Evolutionary conservation across 2,329 filamentous ascomycete genomes (phyloP).

Genomic region (Septoria linicola): DNA sequence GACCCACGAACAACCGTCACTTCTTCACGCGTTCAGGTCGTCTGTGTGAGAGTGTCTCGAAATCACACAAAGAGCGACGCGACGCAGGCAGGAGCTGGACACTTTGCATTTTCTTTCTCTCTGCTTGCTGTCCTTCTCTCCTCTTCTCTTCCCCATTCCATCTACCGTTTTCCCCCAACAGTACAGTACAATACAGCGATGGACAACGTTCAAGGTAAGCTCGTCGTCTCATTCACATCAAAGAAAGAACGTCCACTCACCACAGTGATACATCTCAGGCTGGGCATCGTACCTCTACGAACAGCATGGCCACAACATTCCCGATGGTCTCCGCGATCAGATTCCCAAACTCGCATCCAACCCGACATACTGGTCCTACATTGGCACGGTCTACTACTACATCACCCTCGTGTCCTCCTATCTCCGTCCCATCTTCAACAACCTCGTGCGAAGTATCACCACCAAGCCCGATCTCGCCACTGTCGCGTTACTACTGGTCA

Average conservation of each 20-base stretch:
- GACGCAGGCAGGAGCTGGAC: no score
- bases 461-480: slow-evolving; percentile 50
- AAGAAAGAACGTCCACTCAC: neutral
- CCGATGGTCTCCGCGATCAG: slow-evolving; percentile 9
- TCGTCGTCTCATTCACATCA: neutral
- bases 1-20: no score
- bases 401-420: slow-evolving; percentile 29
- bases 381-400: slow-evolving; percentile 24
- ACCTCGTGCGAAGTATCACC: slow-evolving; percentile 23
- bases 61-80: no score
- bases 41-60: no score
- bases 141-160: no score
- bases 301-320: slow-evolving; percentile 18
- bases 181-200: slow-evolving; percentile 24
- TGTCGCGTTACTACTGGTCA: slow-evolving; percentile 57
- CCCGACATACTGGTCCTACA: slow-evolving; percentile 15
- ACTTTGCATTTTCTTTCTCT: no score
- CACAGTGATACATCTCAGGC: slow-evolving; percentile 25
- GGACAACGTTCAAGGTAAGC: slow-evolving; percentile 35
- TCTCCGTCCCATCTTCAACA: slow-evolving; percentile 33
- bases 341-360: slow-evolving; percentile 1
- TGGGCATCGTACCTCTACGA: slow-evolving; percentile 35
- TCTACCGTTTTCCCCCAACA: no score
- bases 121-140: no score
- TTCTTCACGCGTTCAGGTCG: no score